Evolutionary conservation across 2,329 filamentous ascomycete genomes (phyloP).

Genomic region (Alternaria sp.): DNA sequence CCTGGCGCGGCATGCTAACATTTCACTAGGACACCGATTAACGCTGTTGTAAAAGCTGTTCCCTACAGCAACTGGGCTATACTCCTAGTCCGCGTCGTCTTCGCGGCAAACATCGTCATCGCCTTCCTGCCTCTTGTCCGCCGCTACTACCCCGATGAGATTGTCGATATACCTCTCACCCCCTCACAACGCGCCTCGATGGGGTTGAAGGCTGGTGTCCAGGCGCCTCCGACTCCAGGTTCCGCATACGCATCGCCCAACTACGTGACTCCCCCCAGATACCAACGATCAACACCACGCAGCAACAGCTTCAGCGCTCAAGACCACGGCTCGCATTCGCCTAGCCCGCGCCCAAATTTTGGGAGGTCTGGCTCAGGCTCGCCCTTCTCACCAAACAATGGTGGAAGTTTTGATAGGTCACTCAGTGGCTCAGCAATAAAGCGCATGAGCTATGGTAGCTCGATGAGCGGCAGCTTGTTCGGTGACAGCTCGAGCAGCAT

Average conservation of each 20-base stretch:
- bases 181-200: conserved; percentile 86
- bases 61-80: conserved; percentile 52
- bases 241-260: conserved; percentile 59
- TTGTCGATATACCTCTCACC: conserved; percentile 89
- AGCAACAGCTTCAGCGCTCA: conserved; percentile 65
- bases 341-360: conserved; percentile 57
- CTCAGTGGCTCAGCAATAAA: conserved; percentile 61
- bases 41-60: conserved; percentile 46
- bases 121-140: conserved; percentile 77
- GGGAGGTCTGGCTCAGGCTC: conserved; percentile 39
- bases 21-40: conserved; percentile 45
- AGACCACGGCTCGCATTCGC: conserved; percentile 57
- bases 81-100: conserved; percentile 62
- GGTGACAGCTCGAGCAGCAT: conserved; percentile 51
- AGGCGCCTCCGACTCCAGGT: conserved; percentile 68
- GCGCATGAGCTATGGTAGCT: conserved; percentile 66
- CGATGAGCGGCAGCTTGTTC: conserved; percentile 55
- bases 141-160: conserved; percentile 68
- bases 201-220: conserved; percentile 73
- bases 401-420: conserved; percentile 70
- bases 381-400: conserved; percentile 63
- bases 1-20: conserved; percentile 20
- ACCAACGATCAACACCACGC: conserved; percentile 76
- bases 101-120: conserved; percentile 69
- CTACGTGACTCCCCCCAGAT: conserved; percentile 87